Evolutionary conservation across 148 eudicot genomes (phyloP).

Genomic region (Arbutus unedo): DNA sequence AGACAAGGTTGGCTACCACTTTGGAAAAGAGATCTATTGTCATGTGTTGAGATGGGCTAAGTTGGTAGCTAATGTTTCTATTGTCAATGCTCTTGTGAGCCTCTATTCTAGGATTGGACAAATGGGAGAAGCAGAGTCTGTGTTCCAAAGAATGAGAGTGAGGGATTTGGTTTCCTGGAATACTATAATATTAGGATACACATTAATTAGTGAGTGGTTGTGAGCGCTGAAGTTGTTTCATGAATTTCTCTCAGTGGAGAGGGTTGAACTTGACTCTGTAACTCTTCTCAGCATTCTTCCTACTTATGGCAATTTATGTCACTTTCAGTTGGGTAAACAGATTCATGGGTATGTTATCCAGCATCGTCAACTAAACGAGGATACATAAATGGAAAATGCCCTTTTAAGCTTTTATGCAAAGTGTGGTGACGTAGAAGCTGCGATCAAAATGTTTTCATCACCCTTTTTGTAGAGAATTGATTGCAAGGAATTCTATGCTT

Average conservation of each 20-base stretch:
- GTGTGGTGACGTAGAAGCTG: conserved; percentile 40
- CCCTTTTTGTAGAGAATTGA: conserved; percentile 44
- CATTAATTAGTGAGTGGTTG: conserved; percentile 42
- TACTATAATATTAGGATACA: conserved; percentile 61
- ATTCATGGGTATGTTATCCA: conserved; percentile 58
- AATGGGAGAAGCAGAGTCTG: conserved; percentile 34
- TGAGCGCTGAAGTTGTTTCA: conserved; percentile 51
- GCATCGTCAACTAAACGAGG: conserved; percentile 28
- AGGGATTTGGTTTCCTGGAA: conserved; percentile 75
- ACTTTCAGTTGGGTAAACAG: conserved; percentile 49
- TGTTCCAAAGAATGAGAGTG: conserved; percentile 45
- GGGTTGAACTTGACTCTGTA: conserved; percentile 38
- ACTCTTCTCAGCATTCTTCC: conserved; percentile 64
- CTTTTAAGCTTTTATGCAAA: conserved; percentile 57
- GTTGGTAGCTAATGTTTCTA: conserved; percentile 33
- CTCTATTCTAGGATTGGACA: conserved; percentile 52
- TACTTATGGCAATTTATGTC: conserved; percentile 43
- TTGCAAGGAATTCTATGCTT: conserved; percentile 74
- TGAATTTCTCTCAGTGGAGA: conserved; percentile 28
- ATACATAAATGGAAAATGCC: conserved; percentile 51
- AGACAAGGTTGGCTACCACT: conserved; percentile 24
- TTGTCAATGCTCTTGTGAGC: conserved; percentile 58
- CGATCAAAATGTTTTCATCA: conserved; percentile 41
- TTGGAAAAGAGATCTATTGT: conserved; percentile 44
- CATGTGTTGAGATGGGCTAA: conserved; percentile 40